These are phyloP conservation scores for Grosmannia serpens DNA, from an alignment of 2,329 filamentous ascomycete species.

Conservation along the genomic window DNA sequence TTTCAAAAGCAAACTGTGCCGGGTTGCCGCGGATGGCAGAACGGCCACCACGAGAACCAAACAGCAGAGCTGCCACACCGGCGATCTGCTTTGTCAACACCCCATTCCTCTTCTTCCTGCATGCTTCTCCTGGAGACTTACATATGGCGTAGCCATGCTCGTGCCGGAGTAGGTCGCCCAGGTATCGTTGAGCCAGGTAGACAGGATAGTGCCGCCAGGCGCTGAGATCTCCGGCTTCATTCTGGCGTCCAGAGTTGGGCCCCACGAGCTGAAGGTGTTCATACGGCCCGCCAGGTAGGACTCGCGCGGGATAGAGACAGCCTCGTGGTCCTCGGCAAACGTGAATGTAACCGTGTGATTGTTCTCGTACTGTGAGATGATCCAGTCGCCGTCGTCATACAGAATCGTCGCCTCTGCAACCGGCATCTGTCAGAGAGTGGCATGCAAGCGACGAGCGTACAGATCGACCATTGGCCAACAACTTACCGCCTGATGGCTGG, in stretches of 20 bases:
- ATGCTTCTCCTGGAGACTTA: not conserved
- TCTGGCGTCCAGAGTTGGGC: not conserved
- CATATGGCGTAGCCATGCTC: too few species aligned
- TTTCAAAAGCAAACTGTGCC: not conserved
- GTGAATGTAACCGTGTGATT: slow-evolving; percentile 2
- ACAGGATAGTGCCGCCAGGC: not conserved
- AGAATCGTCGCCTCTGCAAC: slow-evolving; percentile 18
- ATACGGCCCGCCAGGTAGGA: not conserved
- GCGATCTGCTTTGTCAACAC: not conserved
- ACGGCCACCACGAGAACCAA: not conserved
- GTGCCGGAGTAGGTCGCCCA: not conserved
- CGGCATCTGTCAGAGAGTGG: slow-evolving; percentile 9
- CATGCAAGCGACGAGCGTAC: not conserved
- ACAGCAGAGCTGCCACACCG: not conserved
- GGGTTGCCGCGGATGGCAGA: not conserved
- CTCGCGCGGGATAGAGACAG: not conserved
- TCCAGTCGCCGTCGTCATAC: slow-evolving; percentile 4
- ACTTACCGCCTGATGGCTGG: not conserved
- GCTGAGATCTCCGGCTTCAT: not conserved
- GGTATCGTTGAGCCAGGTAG: not conserved
- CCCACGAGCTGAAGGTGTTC: not conserved
- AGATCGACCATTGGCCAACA: too few species aligned
- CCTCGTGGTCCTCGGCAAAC: slow-evolving; percentile 1
- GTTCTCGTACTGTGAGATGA: not conserved
- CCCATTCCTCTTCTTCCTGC: not conserved